Evolutionary conservation across 768 basidiomycete species (phyloP).

Genomic region (Rhizopogon sp.): DNA sequence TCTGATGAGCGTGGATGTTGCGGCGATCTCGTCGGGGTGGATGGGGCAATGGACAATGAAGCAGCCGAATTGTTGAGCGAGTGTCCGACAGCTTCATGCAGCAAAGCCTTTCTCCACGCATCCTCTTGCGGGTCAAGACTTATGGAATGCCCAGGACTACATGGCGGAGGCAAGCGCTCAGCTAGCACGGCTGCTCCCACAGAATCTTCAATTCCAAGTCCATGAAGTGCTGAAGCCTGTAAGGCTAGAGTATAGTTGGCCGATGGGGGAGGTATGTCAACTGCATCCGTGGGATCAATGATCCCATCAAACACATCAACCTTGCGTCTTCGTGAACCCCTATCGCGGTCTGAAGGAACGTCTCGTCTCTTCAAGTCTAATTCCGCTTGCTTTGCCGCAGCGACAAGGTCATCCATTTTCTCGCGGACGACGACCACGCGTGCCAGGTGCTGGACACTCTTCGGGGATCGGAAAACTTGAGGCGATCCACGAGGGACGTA

Average conservation of each 20-base stretch:
- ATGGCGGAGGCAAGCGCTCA: conserved; percentile 63
- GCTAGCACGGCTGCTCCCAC: conserved; percentile 73
- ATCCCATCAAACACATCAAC: conserved; percentile 45
- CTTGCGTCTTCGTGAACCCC: conserved; percentile 32
- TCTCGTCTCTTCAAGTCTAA: conserved; percentile 60
- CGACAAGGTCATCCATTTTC: conserved; percentile 64
- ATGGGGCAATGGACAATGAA: conserved; percentile 23
- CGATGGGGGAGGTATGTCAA: conserved; percentile 71
- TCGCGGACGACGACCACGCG: conserved; percentile 83
- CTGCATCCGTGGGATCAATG: conserved; percentile 81
- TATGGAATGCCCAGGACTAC: conserved; percentile 51
- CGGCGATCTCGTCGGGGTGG: conserved; percentile 32
- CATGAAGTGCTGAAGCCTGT: conserved; percentile 69
- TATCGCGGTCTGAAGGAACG: conserved; percentile 40
- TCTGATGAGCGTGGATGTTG: conserved; percentile 17
- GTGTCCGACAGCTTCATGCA: conserved; percentile 75
- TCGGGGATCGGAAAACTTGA: conserved; percentile 28
- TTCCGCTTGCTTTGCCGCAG: conserved; percentile 73
- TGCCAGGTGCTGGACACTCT: conserved; percentile 37
- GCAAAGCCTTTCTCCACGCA: conserved; percentile 70
- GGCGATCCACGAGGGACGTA: conserved; percentile 33
- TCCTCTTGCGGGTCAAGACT: conserved; percentile 52
- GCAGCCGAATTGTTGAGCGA: conserved; percentile 57
- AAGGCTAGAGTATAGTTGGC: conserved; percentile 67
- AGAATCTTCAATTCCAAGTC: conserved; percentile 69